Evolutionary conservation across 257 asterid genomes (phyloP).

Genomic region (Phtheirospermum japonicum): DNA sequence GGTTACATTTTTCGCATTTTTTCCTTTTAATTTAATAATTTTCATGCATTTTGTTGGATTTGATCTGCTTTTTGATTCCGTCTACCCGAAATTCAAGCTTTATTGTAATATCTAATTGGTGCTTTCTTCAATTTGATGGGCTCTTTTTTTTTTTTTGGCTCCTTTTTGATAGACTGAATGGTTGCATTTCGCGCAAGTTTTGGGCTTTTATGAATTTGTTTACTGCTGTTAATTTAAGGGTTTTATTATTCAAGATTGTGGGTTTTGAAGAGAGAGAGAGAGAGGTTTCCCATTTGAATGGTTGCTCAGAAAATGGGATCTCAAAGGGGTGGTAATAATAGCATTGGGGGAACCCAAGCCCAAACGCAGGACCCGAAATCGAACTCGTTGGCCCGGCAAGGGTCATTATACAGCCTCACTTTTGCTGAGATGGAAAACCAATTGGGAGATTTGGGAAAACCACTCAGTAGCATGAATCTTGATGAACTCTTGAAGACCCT

Average conservation of each 20-base stretch:
- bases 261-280: slow-evolving; percentile 15
- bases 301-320: slow-evolving; percentile 67
- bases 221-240: slow-evolving; percentile 31
- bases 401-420: slow-evolving; percentile 82
- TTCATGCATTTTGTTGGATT: slow-evolving; percentile 35
- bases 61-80: slow-evolving; percentile 32
- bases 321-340: slow-evolving; percentile 52
- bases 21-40: neutral
- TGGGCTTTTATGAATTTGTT: slow-evolving; percentile 28
- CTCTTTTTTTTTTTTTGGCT: neutral
- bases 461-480: slow-evolving; percentile 83
- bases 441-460: slow-evolving; percentile 83
- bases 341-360: slow-evolving; percentile 39
- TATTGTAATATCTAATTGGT: slow-evolving; percentile 22
- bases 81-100: slow-evolving; percentile 28
- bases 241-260: slow-evolving; percentile 29
- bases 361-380: slow-evolving; percentile 45
- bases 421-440: slow-evolving; percentile 88
- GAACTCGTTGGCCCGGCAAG: slow-evolving; percentile 53
- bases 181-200: slow-evolving; percentile 32
- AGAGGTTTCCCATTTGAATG: slow-evolving; percentile 30
- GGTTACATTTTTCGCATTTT: neutral
- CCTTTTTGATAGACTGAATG: slow-evolving; percentile 29
- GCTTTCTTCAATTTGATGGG: slow-evolving; percentile 34
- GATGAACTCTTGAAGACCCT: slow-evolving; percentile 87